Base-by-base conservation (phyloP, 345 rosid species). In the Pistacia integerrima region DNA sequence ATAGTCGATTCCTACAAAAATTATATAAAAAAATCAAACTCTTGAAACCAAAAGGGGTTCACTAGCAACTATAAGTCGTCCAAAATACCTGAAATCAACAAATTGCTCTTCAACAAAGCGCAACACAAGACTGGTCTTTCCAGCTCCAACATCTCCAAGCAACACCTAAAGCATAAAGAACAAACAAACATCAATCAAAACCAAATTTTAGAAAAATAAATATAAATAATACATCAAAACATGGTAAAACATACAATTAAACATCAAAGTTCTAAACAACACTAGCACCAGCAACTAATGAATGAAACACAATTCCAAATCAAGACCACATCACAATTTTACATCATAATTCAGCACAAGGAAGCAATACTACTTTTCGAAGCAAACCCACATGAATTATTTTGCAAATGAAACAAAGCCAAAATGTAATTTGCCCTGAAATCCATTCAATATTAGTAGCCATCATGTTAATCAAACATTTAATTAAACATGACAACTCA, bases 91-190 rank as follows among this genome's bases (percentile, higher is more conserved):
- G 83, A 92, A 94, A 77, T 94, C 98, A 81, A 94, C 84, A 77
- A 22, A 22, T 22, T 22, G 22, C 22, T 22, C 22, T 22, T 22
- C 91, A 20, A 91, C 94, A 85, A 94, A 94, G 7, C 97, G 94
- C 85, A 94, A 80, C 28, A 94, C 97, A 71, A 94, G 92, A 82
- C 98, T 92, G 12, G 98, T 92, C 80, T 94, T 94, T 71, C 97
- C 97, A 44, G 98, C 97, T 61, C 98, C 98, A 70, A 91, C 97
- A 86, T 94, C 97, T 74, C 97, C 98, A 66, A 94, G 92, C 67
- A 94, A 87, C 79, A 96, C 98, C 99, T 93, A 87, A 73, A 76
- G 73, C 66, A 75, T 68, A 84, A 75, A 70, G 35, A 49, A 48
- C n/a, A 73, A 77, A 73, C 61, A 72, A 76, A 35, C 66, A 74